These are phyloP conservation scores for Tilletia caries DNA, from an alignment of 1,284 basidiomycete species.

Conservation along the genomic window DNA sequence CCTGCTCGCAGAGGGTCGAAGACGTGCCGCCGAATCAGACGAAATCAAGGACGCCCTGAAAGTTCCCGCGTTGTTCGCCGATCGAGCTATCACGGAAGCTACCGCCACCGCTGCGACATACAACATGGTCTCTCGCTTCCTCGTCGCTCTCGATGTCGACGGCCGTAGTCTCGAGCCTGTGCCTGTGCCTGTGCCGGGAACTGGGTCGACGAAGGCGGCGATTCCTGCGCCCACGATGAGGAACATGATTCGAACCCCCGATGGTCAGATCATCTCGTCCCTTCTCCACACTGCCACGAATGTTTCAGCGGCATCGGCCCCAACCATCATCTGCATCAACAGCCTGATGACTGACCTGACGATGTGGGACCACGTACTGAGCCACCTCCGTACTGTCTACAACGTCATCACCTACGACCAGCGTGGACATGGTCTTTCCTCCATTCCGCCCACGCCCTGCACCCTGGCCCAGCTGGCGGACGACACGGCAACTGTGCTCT, in stretches of 20 bases:
- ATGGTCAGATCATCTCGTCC: slow-evolving; percentile 35
- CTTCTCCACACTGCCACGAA: slow-evolving; percentile 23
- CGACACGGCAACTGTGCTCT: slow-evolving; percentile 54
- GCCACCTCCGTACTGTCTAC: slow-evolving; percentile 49
- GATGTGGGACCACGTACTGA: slow-evolving; percentile 56
- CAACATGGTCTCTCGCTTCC: slow-evolving; percentile 57
- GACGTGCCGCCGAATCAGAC: slow-evolving; percentile 35
- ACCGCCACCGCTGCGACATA: slow-evolving; percentile 55
- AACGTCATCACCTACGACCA: slow-evolving; percentile 57
- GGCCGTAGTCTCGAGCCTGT: slow-evolving; percentile 50
- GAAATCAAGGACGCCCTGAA: neutral
- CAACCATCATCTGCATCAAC: slow-evolving; percentile 54
- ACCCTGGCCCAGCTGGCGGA: slow-evolving; percentile 54
- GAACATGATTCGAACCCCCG: slow-evolving; percentile 31
- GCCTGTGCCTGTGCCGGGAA: slow-evolving; percentile 39
- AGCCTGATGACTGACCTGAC: slow-evolving; percentile 56
- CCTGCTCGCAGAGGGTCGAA: slow-evolving; percentile 39
- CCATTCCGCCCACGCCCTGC: slow-evolving; percentile 50
- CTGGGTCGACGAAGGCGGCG: slow-evolving; percentile 19
- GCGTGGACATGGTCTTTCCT: slow-evolving; percentile 54
- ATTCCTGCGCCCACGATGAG: slow-evolving; percentile 14
- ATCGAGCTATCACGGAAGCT: slow-evolving; percentile 50
- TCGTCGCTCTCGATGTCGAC: slow-evolving; percentile 56
- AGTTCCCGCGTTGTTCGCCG: neutral
- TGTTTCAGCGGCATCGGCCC: neutral